Evolutionary conservation across 2,329 filamentous ascomycete species (phyloP), one percentile per base, ranked within the genome.

Genomic region (Cladosporium sp.): DNA sequence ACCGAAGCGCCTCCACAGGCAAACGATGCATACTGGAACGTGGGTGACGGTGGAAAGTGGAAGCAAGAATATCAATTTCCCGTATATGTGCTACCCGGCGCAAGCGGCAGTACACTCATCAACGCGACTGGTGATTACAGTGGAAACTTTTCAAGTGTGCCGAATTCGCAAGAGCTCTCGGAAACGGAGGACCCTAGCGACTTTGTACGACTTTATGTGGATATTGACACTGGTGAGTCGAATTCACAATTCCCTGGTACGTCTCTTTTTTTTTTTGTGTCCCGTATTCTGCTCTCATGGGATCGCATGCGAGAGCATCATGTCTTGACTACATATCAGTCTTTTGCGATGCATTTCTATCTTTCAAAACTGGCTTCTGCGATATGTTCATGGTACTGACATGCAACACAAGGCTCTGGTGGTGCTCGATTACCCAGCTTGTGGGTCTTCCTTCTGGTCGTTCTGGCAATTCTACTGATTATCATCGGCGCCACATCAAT

Each of bases 11-110:
- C 52, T 5, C 52, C 52, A 6, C 52, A 18, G 32, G 7, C 52
- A n/a, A 86, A 86, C 65, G 88, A 91, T 51, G 75, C 83, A 0
- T 80, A 83, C 2, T 97, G 94, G 94, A 81, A 86, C 67, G 81
- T 96, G 21, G 81, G 87, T 18, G 90, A 92, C 74, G 84, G 84
- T 15, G 87, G 85, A 14, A 80, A 80, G n/a, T 97, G 93, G 93
- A 90, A 88, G 75, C 78, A 80, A 1, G 79, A 82, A n/a, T 90
- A 90, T 73, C 82, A 85, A 32, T 97, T 88, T 72, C 93, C 94
- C 0, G 87, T 97, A 14, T 97, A 95, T 78, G 93, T 92, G 49
- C 82, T 98, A 18, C 86, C 92, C 0, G 88, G 90, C 7, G 78
- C 81, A 11, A 83, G 87, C 24, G 94, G 93, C 26, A 77, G 80